Conservation (phyloP, 192 early-diverging fungal genomes). For the Physocladia obscura region DNA sequence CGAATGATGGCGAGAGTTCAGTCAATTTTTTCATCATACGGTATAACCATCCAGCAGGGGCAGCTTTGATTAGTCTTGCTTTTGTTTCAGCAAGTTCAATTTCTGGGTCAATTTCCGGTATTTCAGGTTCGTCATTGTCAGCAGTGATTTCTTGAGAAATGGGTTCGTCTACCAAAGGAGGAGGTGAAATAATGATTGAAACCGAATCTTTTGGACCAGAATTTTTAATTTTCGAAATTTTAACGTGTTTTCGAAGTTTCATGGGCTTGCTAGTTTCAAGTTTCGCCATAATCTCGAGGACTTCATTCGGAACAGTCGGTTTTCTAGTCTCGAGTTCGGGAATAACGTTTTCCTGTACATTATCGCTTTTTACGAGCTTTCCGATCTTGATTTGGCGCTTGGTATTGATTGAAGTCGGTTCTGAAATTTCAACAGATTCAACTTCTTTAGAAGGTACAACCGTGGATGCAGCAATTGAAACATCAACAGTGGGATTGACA, state of each 20-base stretch:
- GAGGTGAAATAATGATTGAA: neutral
- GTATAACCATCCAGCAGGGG: constrained; percentile 12
- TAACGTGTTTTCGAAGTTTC: neutral
- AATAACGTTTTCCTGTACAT: too few species aligned
- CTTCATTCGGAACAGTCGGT: too few species aligned
- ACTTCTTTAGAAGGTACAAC: too few species aligned
- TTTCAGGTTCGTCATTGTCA: neutral
- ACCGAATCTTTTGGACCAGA: too few species aligned
- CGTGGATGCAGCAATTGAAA: too few species aligned
- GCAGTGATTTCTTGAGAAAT: neutral
- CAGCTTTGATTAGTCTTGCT: neutral
- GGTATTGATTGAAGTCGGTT: too few species aligned
- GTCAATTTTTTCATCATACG: constrained; percentile 21
- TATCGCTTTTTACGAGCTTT: too few species aligned
- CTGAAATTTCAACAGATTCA: too few species aligned
- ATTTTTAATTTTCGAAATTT: neutral
- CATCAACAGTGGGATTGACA: too few species aligned
- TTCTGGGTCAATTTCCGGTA: neutral
- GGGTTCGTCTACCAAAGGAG: neutral
- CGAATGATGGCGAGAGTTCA: constrained; percentile 16
- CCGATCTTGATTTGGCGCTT: too few species aligned
- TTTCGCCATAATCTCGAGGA: neutral
- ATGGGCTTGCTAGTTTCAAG: too few species aligned
- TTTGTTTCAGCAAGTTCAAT: constrained; percentile 4
- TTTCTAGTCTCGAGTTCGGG: too few species aligned